Base-by-base conservation (phyloP, 2,329 filamentous ascomycete species). In the Aaosphaeria pasadenensis region DNA sequence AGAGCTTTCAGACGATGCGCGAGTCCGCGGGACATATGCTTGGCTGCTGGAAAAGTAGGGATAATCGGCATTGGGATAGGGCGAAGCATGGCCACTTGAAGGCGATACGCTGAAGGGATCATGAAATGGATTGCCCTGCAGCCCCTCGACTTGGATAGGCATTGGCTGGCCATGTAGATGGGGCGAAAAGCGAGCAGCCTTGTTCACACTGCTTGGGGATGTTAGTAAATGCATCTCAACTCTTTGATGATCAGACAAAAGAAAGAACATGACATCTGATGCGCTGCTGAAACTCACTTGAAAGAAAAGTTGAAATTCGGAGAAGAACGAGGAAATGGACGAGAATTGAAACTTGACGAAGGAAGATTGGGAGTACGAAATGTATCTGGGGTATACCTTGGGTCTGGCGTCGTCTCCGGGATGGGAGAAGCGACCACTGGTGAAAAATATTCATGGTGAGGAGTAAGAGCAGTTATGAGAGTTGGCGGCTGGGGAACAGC, bases 321-420 rank as follows among this genome's bases (percentile, higher is more conserved):
- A 66, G 56, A 62, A 51, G 60, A 63, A 62, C 60, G 60, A 60
- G 60, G 48, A 54, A 61, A 45, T 60, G 53, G 49, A 63, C 52
- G 58, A 52, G 53, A 48, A 63, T 51, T 57, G 51, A 58, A 60
- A 55, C 44, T 49, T 50, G 61, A 60, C 11, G 60, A 60, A 55
- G 63, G 53, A 51, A 54, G 52, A 52, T 61, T 57, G 64, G 66
- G 67, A 63, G 64, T 67, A 69, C 63, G 65, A 67, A 69, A 70
- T 54, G 56, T 54, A 54, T 55, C 56, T 52, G 56, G 48, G 44
- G 58, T 68, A 65, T 70, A 70, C 67, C 67, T 70, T 70, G 62
- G 53, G 45, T 58, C 53, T 49, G 56, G 38, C 42, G 50, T 44
- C 44, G 57, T 44, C 48, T 63, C 64, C 40, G 55, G 57, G 42